phyloP scores from a whole-genome alignment of 2,329 filamentous ascomycete species.

The Reticulascus tulasneorum region DNA sequence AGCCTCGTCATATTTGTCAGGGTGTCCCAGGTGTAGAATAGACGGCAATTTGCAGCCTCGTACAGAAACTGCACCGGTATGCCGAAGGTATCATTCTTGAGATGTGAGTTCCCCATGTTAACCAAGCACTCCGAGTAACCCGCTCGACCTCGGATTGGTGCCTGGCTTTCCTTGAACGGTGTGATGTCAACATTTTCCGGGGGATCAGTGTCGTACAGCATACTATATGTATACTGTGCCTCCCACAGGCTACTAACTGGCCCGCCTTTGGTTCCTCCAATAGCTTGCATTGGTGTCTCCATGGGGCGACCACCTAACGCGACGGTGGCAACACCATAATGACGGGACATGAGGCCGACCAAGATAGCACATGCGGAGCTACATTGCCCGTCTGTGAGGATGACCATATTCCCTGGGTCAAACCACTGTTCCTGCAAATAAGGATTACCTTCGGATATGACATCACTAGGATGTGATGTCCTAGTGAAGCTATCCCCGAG shows the following conservation, averaged over 20 bases:
- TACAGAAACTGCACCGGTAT: slow-evolving; percentile 56
- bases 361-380: slow-evolving; percentile 18
- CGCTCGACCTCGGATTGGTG: slow-evolving; percentile 6
- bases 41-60: slow-evolving; percentile 56
- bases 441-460: background rate
- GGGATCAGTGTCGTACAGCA: background rate
- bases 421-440: slow-evolving; percentile 23
- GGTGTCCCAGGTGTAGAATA: slow-evolving; percentile 55
- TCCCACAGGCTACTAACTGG: slow-evolving; percentile 24
- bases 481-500: slow-evolving; percentile 32
- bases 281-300: slow-evolving; percentile 52
- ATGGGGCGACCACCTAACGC: slow-evolving; percentile 56
- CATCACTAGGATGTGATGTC: slow-evolving; percentile 13
- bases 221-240: slow-evolving; percentile 1
- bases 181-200: slow-evolving; percentile 6
- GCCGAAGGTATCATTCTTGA: slow-evolving; percentile 13
- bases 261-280: slow-evolving; percentile 62
- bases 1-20: slow-evolving; percentile 44
- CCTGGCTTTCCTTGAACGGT: slow-evolving; percentile 2
- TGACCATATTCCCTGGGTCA: slow-evolving; percentile 21
- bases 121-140: slow-evolving; percentile 2
- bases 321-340: slow-evolving; percentile 51
- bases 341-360: slow-evolving; percentile 41
- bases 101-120: slow-evolving; percentile 19
- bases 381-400: slow-evolving; percentile 20